Base-by-base conservation (phyloP, 305 asterid genomes). In the Rubia peregrina region DNA sequence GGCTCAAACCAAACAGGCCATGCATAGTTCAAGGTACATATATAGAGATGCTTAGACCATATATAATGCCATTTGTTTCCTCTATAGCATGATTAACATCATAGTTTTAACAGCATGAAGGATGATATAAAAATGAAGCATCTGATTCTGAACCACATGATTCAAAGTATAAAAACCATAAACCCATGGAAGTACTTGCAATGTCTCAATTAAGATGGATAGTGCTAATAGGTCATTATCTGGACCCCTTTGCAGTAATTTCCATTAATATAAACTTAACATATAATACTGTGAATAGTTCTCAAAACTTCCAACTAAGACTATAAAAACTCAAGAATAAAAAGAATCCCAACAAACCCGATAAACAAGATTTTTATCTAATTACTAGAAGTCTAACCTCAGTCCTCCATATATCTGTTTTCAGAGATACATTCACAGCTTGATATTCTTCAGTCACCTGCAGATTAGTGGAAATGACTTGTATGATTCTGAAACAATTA, bases 391-490 rank as follows among this genome's bases (percentile, higher is more conserved):
- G 63, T 44, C 85, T 82, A 71, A 95, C 99, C 97, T 91, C 97
- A 80, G 91, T 81, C 83, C 91, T 86, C 97, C 95, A 85, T 51
- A 79, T 79, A 80, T 90, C 96, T 74, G 91, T 86, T 81, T 82
- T 95, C 76, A 89, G 92, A 73, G 96, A 86, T 56, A 95, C 96
- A 83, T 92, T 95, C 71, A 92, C 98, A 80, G 96, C 96, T 81
- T 95, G 99, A 80, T 88, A 87, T 74, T 92, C 99, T 83, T 87
- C 95, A 19, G 85, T 95, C 71, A 90, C 97, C 99, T 95, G 78
- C 76, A 83, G 19, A 49, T 74, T 61, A 66, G 60, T 57, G 10
- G 44, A 49, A 51, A 61, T 81, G 75, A 71, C 77, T 72, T 57
- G 21, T 56, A 43, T 19, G 57, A 42, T 69, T 68, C 74, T 46